phyloP scores from a whole-genome alignment of 108 stramenopile species.

The Chaetoceros muelleri region DNA sequence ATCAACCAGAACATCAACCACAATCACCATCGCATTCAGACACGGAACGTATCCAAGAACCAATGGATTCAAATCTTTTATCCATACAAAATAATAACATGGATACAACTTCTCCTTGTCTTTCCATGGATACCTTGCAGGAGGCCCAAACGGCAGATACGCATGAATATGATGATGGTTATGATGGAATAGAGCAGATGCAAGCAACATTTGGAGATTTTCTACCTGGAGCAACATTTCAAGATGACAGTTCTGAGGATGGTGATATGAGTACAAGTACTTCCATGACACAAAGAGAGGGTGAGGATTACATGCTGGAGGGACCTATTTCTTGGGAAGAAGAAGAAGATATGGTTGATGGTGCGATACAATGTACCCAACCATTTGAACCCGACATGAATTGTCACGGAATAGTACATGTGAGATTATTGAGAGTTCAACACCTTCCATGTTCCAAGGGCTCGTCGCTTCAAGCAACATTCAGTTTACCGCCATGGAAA shows the following conservation, averaged over 20 bases:
- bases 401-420: constrained; percentile 63
- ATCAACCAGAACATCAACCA: too few relatives aligned
- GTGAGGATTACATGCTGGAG: neutral
- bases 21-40: too few relatives aligned
- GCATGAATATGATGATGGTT: too few relatives aligned
- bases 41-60: too few relatives aligned
- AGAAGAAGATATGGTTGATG: neutral
- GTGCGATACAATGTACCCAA: neutral
- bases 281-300: neutral
- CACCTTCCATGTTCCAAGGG: constrained; percentile 59
- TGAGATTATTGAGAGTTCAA: constrained; percentile 59
- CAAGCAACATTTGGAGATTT: neutral
- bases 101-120: too few relatives aligned
- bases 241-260: neutral
- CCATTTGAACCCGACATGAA: constrained; percentile 45
- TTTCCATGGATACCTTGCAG: too few relatives aligned
- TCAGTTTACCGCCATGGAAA: constrained; percentile 66
- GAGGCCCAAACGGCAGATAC: too few relatives aligned
- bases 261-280: neutral
- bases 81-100: too few relatives aligned
- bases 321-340: neutral
- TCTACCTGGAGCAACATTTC: constrained; percentile 1
- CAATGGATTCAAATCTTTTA: too few relatives aligned
- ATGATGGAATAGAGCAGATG: neutral
- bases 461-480: constrained; percentile 32